Base-by-base conservation (phyloP, 2,329 filamentous ascomycete genomes). In the Fusarium sp. region DNA sequence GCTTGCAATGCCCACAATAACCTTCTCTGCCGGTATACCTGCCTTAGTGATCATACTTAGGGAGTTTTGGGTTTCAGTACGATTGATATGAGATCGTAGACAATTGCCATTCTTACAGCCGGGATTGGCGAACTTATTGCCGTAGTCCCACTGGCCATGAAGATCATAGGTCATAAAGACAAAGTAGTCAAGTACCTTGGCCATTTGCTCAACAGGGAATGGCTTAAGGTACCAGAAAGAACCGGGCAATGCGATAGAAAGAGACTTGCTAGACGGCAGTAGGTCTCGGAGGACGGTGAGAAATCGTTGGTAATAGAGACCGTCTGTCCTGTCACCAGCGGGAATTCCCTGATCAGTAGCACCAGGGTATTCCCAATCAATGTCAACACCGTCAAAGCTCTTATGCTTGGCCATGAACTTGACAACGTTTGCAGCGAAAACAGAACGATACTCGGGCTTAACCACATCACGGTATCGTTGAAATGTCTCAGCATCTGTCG, bases 331-430 rank as follows among this genome's bases (percentile, higher is more conserved):
- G 0, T 60, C 41, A 6, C 73, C 79, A 1, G 69, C 15, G 0
- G 78, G 78, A 16, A 80, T 77, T 2, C 57, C 73, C 1, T 73
- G 72, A 7, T 80, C 63, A 18, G 76, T 74, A 0, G 69, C 62
- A 13, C 69, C 69, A 1, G 75, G 77, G 18, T 82, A 82, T 44
- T 82, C 80, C 82, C 81, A 85, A 59, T 82, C 80, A 26, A 81
- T 63, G 50, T 83, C 80, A 6, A 82, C 57, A 0, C 82, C 80
- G 42, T 82, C 80, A 0, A 83, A 62, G 8, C n/a, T n/a, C n/a
- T 79, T 31, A 12, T 82, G 28, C n/a, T 77, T 58, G 59, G 82
- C 7, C 34, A 49, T 1, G 69, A 85, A 80, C 34, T 80, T 54
- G 56, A 75, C 72, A 37, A 80, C 40, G 60, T 80, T 78, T 31